Evolutionary conservation across 495 filamentous ascomycete species (phyloP).

Genomic region (Hyaloscypha hepaticicola): DNA sequence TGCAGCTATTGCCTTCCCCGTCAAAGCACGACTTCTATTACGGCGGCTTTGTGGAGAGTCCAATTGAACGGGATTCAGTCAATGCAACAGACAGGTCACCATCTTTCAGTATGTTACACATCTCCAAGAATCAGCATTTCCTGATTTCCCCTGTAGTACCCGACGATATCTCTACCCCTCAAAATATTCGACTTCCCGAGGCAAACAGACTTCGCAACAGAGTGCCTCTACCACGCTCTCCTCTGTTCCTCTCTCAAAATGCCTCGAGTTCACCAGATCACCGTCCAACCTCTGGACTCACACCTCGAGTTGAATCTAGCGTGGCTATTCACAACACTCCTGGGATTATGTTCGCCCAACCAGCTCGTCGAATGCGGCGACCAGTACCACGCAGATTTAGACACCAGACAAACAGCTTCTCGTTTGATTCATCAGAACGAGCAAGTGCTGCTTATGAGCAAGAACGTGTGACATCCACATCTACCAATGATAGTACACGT

Average conservation of each 20-base stretch:
- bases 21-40: constrained; percentile 30
- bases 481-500: constrained; percentile 14
- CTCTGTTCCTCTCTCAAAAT: constrained; percentile 28
- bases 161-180: constrained; percentile 26
- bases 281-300: constrained; percentile 20
- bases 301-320: constrained; percentile 22
- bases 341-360: constrained; percentile 30
- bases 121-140: neutral
- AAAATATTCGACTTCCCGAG: constrained; percentile 4
- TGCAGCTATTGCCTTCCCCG: constrained; percentile 10
- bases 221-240: constrained; percentile 26
- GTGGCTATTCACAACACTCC: constrained; percentile 25
- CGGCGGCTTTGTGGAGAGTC: constrained; percentile 29
- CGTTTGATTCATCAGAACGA: constrained; percentile 30
- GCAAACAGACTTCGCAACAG: constrained; percentile 11
- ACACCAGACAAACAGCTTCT: constrained; percentile 33
- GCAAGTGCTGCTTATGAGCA: constrained; percentile 33
- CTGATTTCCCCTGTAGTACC: constrained; percentile 17
- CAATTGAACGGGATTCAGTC: neutral
- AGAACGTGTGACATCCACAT: constrained; percentile 21
- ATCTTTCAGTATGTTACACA: constrained; percentile 20
- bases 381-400: constrained; percentile 14
- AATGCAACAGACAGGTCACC: constrained; percentile 16
- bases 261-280: constrained; percentile 26
- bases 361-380: constrained; percentile 21